Base-by-base conservation (phyloP, 2,329 filamentous ascomycete genomes). In the Magnaporthiopsis poae region DNA sequence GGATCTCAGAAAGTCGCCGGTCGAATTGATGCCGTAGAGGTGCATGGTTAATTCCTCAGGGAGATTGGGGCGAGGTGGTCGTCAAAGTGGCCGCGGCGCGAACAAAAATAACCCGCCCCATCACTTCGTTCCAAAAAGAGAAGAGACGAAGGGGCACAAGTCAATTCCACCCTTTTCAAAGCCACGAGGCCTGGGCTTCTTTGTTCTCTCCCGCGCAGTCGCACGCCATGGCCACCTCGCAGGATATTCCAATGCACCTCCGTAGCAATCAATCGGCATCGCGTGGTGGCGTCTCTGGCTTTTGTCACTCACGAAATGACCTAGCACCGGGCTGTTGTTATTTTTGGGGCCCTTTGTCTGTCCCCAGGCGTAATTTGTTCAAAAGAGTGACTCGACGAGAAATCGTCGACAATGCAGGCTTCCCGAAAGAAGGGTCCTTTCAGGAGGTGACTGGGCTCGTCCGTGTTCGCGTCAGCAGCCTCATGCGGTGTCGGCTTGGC, bases 331-430 rank as follows among this genome's bases (percentile, higher is more conserved):
- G 46, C 46, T 56, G 46, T 7, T 56, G 46, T 56, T 56, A 25
- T 56, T 56, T 52, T 56, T 56, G 46, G 46, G 35, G 59, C 25
- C 13, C 18, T 65, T 31, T 31, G 39, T 25, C 25, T 39, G 12
- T 65, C 21, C 65, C 29, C 60, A 69, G n/a, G 46, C 46, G 46
- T 21, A 68, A 69, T 67, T 68, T 66, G 66, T 70, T 69, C 72
- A 80, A 80, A 80, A 69, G 80, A 81, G 80, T 73, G 80, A 78
- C 77, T 78, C 74, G 79, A 80, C 79, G 78, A 79, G 74, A 77
- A 76, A 71, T 79, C 78, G 79, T 79, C 78, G 71, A 75, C 74
- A 69, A 67, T 69, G 18, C 46, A 66, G 67, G 63, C 68, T 63
- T 69, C 68, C 46, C 66, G 68, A 67, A 70, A 67, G 64, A 63